Evolutionary conservation across 208 protist genomes (phyloP), one percentile per base, ranked within the genome.

Genomic region (Porcisia hertigi): DNA sequence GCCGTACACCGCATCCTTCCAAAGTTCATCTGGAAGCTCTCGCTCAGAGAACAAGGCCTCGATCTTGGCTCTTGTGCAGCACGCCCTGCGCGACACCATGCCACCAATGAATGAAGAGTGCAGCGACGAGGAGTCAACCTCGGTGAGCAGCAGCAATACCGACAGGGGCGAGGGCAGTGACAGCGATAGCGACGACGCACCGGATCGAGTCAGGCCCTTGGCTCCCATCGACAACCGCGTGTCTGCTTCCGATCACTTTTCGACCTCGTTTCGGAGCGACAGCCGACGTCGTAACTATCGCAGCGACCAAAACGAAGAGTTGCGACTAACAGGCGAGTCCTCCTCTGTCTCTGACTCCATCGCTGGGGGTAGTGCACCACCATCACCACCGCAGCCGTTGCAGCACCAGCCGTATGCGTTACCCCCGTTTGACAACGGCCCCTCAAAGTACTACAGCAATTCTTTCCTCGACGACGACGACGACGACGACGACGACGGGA

Each of bases 1-100:
- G 52, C 57, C 20, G 5, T 97, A 95, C 81, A 73, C 52, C 6
- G 80, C 91, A 23, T 80, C 81, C 39, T 89, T 76, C 81, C 34
- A 74, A 49, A 71, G 83, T 43, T 36, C 71, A 45, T 47, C 73
- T 43, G 81, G 86, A 55, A 81, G 74, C 14, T 70, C 86, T 43
- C 75, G 73, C 5, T 47, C 52, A n/a, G 86, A 96, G 75, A 94
- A 92, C 72, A 94, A 92, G 78, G 60, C 76, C 45, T 76, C 75
- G 34, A 83, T 92, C n/a, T 74, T 94, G 34, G 45, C 66, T 30
- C 77, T 94, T 49, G 83, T 92, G 49, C 49, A 53, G 59, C 71
- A 67, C 34, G 82, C 84, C 18, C 64, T 86, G 71, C 57, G 88
- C 49, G 43, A 83, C 23, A 73, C 79, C 34, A 83, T 73, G 49